Conservation (phyloP, 2,329 filamentous ascomycete species). For the Atkinsonella texensis region DNA sequence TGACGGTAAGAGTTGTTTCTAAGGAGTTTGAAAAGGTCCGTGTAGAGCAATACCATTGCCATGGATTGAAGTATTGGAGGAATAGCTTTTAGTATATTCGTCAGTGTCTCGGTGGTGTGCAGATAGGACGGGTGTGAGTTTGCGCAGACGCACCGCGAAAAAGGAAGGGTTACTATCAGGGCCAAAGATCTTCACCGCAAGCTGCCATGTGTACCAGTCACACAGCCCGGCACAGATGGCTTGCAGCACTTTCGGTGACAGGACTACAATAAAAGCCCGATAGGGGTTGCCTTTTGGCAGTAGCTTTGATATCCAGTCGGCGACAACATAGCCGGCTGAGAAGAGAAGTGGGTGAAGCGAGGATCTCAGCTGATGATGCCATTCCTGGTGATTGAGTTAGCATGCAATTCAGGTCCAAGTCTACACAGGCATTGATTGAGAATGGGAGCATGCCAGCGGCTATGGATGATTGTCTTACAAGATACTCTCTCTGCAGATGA, state of each 20-base stretch:
- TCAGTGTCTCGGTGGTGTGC: neutral
- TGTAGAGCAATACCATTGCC: conserved; percentile 94
- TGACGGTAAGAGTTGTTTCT: conserved; percentile 75
- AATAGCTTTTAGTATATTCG: conserved; percentile 17
- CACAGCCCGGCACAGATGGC: conserved; percentile 63
- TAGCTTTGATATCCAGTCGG: conserved; percentile 42
- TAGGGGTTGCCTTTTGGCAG: conserved; percentile 41
- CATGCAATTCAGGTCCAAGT: neutral
- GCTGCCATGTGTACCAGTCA: conserved; percentile 81
- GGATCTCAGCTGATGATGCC: conserved; percentile 75
- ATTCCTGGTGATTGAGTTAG: conserved; percentile 56
- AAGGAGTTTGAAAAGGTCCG: conserved; percentile 90
- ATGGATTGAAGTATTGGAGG: conserved; percentile 38
- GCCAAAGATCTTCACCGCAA: conserved; percentile 65
- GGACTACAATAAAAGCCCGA: conserved; percentile 55
- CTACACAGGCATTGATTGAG: neutral
- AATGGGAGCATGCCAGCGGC: neutral
- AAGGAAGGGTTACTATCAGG: conserved; percentile 48
- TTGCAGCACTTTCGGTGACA: conserved; percentile 64
- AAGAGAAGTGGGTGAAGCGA: conserved; percentile 88
- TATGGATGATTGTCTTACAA: neutral
- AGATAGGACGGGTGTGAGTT: neutral
- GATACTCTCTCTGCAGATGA: neutral
- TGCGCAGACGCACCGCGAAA: conserved; percentile 45
- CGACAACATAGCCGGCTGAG: conserved; percentile 56